Percentiles rank a stretch among this genome's conserved stretches.
phyloP scores from a whole-genome alignment of 768 basidiomycete genomes.

The Kwoniella sp. region DNA sequence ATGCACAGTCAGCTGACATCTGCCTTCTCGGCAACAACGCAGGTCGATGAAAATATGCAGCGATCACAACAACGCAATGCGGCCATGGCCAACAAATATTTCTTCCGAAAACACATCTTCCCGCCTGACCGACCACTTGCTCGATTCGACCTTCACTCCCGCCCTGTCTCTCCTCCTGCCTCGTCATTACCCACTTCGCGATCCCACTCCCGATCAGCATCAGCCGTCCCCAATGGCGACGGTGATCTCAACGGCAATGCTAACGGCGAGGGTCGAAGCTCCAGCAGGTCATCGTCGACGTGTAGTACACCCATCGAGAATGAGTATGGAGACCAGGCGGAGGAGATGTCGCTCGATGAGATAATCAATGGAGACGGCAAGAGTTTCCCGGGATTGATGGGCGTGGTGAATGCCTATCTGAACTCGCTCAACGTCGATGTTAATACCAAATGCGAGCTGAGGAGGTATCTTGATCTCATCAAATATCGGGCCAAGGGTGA shows the following conservation, averaged over 20 bases:
- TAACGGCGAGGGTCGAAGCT: neutral
- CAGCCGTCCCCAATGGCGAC: neutral
- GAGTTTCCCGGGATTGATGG: constrained; percentile 76
- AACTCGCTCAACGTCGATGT: constrained; percentile 78
- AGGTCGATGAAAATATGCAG: constrained; percentile 98
- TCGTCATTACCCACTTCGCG: constrained; percentile 9
- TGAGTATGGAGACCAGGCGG: constrained; percentile 72
- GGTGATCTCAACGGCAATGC: neutral
- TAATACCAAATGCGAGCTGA: constrained; percentile 65
- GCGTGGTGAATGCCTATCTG: constrained; percentile 79
- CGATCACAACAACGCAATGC: constrained; percentile 85
- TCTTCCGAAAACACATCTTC: constrained; percentile 85
- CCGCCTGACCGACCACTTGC: constrained; percentile 60
- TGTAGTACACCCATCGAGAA: constrained; percentile 39
- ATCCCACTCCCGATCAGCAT: constrained; percentile 1
- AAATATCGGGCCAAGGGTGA: constrained; percentile 76
- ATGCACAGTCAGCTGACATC: constrained; percentile 5
- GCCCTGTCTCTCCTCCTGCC: constrained; percentile 43
- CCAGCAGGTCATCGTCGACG: constrained; percentile 14
- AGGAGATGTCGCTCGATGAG: constrained; percentile 87
- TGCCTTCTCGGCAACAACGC: neutral
- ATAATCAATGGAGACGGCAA: constrained; percentile 89
- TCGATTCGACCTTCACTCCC: constrained; percentile 42
- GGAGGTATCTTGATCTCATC: constrained; percentile 78
- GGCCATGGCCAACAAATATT: constrained; percentile 72